phyloP scores from a whole-genome alignment of 768 basidiomycete species.

The Psilocybe tampanensis region DNA sequence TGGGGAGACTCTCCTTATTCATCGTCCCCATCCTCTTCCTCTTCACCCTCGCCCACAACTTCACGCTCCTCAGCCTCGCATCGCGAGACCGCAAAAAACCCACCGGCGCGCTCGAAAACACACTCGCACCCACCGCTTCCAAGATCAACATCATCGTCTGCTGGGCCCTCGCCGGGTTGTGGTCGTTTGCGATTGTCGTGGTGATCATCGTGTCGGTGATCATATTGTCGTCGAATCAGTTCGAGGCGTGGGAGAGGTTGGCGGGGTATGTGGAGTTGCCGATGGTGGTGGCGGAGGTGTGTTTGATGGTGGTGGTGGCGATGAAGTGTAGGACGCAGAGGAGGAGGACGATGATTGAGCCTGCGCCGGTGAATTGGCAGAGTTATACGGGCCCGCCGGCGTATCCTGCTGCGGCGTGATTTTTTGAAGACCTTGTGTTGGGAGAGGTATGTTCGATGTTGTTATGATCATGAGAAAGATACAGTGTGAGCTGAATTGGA shows the following conservation, averaged over 20 bases:
- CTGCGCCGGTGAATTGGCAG: conserved; percentile 19
- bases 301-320: conserved; percentile 18
- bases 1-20: conserved; percentile 24
- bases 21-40: conserved; percentile 22
- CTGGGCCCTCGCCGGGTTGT: conserved; percentile 21
- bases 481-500: no score
- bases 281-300: conserved; percentile 22
- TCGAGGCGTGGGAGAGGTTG: conserved; percentile 24
- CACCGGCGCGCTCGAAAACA: conserved; percentile 13
- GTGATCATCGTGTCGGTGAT: conserved; percentile 21
- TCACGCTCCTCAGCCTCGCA: conserved; percentile 16
- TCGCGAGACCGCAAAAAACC: conserved; percentile 17
- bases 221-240: conserved; percentile 12
- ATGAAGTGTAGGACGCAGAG: conserved; percentile 26
- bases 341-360: conserved; percentile 18
- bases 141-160: conserved; percentile 18
- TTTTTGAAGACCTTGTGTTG: no score
- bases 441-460: background rate
- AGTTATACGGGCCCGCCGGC: conserved; percentile 9
- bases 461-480: background rate
- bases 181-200: conserved; percentile 16
- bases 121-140: conserved; percentile 21
- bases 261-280: conserved; percentile 27
- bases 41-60: conserved; percentile 21
- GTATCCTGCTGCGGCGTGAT: background rate